Evolutionary conservation across 306 rosid species (phyloP).

Genomic region (Alnus glutinosa): DNA sequence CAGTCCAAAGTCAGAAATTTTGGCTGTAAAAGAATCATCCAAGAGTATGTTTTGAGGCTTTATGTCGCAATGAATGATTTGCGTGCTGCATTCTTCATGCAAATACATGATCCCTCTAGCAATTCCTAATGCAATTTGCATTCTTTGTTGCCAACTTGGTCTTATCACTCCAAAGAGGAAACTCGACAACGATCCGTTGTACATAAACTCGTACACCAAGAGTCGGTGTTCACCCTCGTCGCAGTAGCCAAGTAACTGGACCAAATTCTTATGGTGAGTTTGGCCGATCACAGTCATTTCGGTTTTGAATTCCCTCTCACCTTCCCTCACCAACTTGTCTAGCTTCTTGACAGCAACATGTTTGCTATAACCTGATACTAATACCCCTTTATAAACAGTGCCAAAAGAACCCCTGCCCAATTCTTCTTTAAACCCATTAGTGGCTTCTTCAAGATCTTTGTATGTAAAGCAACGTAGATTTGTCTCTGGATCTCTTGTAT

Average conservation of each 20-base stretch:
- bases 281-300: slow-evolving; percentile 5
- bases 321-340: not conserved
- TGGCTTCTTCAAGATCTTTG: slow-evolving; percentile 11
- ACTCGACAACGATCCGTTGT: slow-evolving; percentile 7
- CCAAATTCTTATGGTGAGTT: slow-evolving; percentile 9
- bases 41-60: slow-evolving; percentile 7
- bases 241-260: slow-evolving; percentile 2
- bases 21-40: not conserved
- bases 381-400: not conserved
- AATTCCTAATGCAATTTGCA: not conserved
- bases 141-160: slow-evolving; percentile 7
- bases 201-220: slow-evolving; percentile 6
- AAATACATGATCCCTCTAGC: slow-evolving; percentile 1
- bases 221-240: slow-evolving; percentile 7
- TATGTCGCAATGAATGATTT: slow-evolving; percentile 3
- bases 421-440: slow-evolving; percentile 8
- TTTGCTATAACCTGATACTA: not conserved
- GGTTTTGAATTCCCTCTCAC: slow-evolving; percentile 10
- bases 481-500: not conserved
- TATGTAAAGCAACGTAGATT: not conserved
- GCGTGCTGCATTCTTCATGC: slow-evolving; percentile 6
- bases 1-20: slow-evolving; percentile 4
- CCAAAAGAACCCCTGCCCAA: slow-evolving; percentile 15
- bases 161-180: not conserved
- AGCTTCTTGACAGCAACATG: slow-evolving; percentile 1